These are phyloP conservation scores for Saturnispora hagleri DNA, from an alignment of 805 yeast species.

Conservation along the genomic window DNA sequence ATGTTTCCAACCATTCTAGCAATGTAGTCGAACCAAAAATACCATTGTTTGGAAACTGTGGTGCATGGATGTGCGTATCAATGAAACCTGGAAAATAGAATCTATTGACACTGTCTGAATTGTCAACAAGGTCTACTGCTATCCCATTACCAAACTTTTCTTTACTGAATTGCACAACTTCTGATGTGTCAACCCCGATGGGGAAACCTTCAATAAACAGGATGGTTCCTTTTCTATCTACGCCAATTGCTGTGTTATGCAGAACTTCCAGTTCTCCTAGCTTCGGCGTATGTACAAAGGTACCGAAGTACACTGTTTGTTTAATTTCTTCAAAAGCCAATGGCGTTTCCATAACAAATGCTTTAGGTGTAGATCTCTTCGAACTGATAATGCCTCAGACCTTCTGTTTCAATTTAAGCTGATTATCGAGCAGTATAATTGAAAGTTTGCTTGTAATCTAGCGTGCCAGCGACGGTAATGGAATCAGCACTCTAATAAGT, in stretches of 20 bases:
- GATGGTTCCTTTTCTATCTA: conserved; percentile 47
- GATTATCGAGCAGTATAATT: too few relatives aligned
- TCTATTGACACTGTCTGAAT: conserved; percentile 29
- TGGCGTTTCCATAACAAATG: not conserved
- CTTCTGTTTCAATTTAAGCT: too few relatives aligned
- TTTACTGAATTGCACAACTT: not conserved
- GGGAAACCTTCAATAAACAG: conserved; percentile 24
- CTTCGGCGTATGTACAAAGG: conserved; percentile 63
- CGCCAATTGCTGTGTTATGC: conserved; percentile 53
- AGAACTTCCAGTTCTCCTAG: conserved; percentile 49
- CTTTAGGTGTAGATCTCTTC: not conserved
- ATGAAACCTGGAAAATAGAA: conserved; percentile 80
- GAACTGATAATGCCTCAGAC: too few relatives aligned
- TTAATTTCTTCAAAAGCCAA: conserved; percentile 4
- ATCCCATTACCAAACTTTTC: conserved; percentile 12
- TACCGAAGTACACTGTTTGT: conserved; percentile 50
- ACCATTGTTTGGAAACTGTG: conserved; percentile 75
- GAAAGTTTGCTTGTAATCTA: too few relatives aligned
- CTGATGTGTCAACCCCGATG: conserved; percentile 10
- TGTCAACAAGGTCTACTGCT: conserved; percentile 26
- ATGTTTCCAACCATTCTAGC: conserved; percentile 78
- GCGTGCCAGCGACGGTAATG: too few relatives aligned
- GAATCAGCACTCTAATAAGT: too few relatives aligned
- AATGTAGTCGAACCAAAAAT: conserved; percentile 79
- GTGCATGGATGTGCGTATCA: conserved; percentile 79